These are phyloP conservation scores for Alternaria ethzedia DNA, from an alignment of 2,329 filamentous ascomycete genomes.

Conservation along the genomic window DNA sequence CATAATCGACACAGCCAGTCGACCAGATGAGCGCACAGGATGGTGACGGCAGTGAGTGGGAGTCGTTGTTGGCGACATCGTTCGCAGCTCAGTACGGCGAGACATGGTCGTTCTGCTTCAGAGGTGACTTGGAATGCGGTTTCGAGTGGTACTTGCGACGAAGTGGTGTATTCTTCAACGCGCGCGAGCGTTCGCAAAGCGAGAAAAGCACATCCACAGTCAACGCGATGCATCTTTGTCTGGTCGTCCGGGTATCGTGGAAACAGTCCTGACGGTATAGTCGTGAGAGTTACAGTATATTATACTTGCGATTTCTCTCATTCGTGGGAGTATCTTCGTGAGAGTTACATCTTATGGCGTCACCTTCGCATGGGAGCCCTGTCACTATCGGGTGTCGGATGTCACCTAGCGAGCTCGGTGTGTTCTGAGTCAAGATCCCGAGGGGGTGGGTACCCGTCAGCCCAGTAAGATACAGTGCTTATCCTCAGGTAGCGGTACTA, in stretches of 20 bases:
- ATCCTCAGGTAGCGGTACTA: not conserved
- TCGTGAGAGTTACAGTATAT: not conserved
- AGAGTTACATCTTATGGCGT: not conserved
- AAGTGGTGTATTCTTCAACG: slow-evolving; percentile 12
- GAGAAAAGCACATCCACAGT: slow-evolving; percentile 10
- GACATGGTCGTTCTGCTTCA: slow-evolving; percentile 3
- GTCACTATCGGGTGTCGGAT: not conserved
- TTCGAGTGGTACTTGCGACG: slow-evolving; percentile 13
- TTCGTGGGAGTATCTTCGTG: not conserved
- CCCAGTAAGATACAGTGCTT: not conserved
- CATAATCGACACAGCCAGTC: slow-evolving; percentile 16
- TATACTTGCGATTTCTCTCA: too few relatives aligned
- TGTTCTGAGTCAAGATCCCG: not conserved
- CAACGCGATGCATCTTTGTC: slow-evolving; percentile 8
- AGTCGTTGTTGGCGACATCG: slow-evolving; percentile 12
- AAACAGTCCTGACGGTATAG: not conserved
- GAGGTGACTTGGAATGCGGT: slow-evolving; percentile 13
- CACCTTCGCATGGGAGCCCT: not conserved
- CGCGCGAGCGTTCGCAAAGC: slow-evolving; percentile 11
- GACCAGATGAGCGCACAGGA: slow-evolving; percentile 12
- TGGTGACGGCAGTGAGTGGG: slow-evolving; percentile 12
- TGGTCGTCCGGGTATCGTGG: not conserved
- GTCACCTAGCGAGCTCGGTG: not conserved
- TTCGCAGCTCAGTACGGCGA: slow-evolving; percentile 12
- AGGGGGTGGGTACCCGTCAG: not conserved